Base-by-base conservation (phyloP, 2,329 filamentous ascomycete species). In the Mycocentrospora acerina region DNA sequence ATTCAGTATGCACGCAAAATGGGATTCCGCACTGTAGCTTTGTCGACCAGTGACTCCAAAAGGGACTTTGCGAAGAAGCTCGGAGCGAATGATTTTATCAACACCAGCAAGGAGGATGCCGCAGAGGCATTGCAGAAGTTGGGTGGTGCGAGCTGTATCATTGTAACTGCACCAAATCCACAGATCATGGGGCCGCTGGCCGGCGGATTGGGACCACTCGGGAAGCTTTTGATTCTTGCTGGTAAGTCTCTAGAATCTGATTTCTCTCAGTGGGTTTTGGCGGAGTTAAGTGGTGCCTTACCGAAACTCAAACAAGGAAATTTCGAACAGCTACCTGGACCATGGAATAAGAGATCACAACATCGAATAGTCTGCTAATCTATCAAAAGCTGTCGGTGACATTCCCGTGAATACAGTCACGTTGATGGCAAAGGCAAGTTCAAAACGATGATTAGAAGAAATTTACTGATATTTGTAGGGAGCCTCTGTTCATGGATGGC, bases 131-230 rank as follows among this genome's bases (percentile, higher is more conserved):
- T 85, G 24, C 67, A 68, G 64, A 74, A 74, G 48, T 64, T 85
- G 14, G 83, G 83, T 12, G 82, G 82, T 17, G 83, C 83, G 0
- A 71, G 73, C 3, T 64, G 83, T 35, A 77, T 86, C 40, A 73
- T 85, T 4, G 71, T 79, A 26, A 86, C 83, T 3, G 82, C 81
- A 3, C 82, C 83, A 5, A 81, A 79, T 55, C 71, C 79, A 1
- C 67, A 77, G 37, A 67, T 77, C 22, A 75, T 86, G 34, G 55
- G 69, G 2, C 71, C 73, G 4, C 57, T 86, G 18, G 64, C 82
- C 2, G 69, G 60, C 2, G 83, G 78, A 2, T 69, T 85, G 7
- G 75, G 69, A 4, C 55, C 74, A 0, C 62, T 68, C 7, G 83
- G 83, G 9, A 84, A 79, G 59, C 53, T 86, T 7, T 58, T 86